phyloP scores from a whole-genome alignment of 129 eudicot genomes.

The Silybum marianum region DNA sequence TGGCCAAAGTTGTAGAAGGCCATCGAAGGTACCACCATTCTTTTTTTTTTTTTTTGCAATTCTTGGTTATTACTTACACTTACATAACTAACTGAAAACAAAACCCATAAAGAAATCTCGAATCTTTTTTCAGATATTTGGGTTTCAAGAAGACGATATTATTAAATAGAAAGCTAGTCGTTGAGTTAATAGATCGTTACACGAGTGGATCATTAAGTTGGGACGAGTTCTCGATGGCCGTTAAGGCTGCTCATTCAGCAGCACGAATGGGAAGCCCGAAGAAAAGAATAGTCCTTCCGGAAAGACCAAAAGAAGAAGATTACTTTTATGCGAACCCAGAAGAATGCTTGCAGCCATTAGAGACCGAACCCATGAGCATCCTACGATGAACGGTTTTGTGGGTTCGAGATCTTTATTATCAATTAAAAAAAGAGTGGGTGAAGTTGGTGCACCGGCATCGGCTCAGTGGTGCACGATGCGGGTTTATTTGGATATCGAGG shows the following conservation, averaged over 20 bases:
- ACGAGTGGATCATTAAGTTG: constrained; percentile 58
- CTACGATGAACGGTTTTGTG: constrained; percentile 14
- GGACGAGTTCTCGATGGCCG: constrained; percentile 80
- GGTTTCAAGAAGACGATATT: constrained; percentile 85
- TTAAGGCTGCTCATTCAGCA: constrained; percentile 55
- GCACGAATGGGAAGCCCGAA: constrained; percentile 75
- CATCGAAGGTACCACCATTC: constrained; percentile 70
- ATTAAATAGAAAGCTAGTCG: constrained; percentile 66
- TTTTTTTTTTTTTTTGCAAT: neutral
- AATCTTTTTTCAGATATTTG: constrained; percentile 52
- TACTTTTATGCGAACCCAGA: constrained; percentile 85
- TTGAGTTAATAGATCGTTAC: constrained; percentile 75
- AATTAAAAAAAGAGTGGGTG: neutral
- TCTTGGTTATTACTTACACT: neutral
- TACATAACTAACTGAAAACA: neutral
- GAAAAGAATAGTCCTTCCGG: constrained; percentile 67
- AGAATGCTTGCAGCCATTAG: constrained; percentile 66
- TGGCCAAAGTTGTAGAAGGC: constrained; percentile 98
- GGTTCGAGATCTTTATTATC: neutral
- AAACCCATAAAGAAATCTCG: neutral
- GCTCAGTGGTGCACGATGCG: neutral
- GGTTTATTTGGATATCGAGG: constrained; percentile 5
- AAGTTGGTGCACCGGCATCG: neutral
- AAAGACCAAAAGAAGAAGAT: constrained; percentile 94
- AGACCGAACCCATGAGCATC: constrained; percentile 44